Evolutionary conservation across 2,329 filamentous ascomycete species (phyloP).

Genomic region (Corniculantispora saksenae): DNA sequence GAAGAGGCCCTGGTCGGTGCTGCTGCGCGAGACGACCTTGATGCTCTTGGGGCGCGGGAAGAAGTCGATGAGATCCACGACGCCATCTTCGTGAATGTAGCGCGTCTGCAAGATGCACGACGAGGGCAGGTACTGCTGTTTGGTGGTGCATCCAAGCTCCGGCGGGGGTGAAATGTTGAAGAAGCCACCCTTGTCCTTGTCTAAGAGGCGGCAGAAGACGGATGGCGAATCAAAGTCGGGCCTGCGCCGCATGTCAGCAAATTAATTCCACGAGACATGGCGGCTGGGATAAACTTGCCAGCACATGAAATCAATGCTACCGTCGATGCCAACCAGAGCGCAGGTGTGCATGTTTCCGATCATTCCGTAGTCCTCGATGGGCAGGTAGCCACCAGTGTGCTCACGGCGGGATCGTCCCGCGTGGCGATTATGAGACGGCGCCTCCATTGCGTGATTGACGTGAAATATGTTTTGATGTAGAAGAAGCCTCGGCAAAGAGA

Average conservation of each 20-base stretch:
- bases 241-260: constrained; percentile 42
- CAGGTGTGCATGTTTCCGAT: constrained; percentile 81
- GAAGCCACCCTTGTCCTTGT: constrained; percentile 73
- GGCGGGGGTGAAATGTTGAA: constrained; percentile 65
- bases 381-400: constrained; percentile 52
- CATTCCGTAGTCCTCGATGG: constrained; percentile 76
- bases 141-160: constrained; percentile 61
- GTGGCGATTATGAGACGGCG: constrained; percentile 27
- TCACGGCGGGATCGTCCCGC: constrained; percentile 34
- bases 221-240: constrained; percentile 78
- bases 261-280: not conserved
- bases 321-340: constrained; percentile 72
- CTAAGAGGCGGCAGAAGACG: constrained; percentile 72
- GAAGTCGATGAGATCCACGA: constrained; percentile 73
- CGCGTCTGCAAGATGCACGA: constrained; percentile 75
- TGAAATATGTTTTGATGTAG: not conserved
- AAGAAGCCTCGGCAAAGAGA: not conserved
- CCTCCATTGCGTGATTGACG: constrained; percentile 9
- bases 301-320: constrained; percentile 76
- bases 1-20: constrained; percentile 50
- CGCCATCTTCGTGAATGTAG: constrained; percentile 75
- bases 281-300: constrained; percentile 53
- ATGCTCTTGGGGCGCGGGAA: constrained; percentile 69
- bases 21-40: constrained; percentile 49
- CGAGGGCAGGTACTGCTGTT: constrained; percentile 75